Percentiles rank a stretch among this genome's conserved stretches.
phyloP scores from a whole-genome alignment of 495 filamentous ascomycete species.

The Baudoinia panamericana region DNA sequence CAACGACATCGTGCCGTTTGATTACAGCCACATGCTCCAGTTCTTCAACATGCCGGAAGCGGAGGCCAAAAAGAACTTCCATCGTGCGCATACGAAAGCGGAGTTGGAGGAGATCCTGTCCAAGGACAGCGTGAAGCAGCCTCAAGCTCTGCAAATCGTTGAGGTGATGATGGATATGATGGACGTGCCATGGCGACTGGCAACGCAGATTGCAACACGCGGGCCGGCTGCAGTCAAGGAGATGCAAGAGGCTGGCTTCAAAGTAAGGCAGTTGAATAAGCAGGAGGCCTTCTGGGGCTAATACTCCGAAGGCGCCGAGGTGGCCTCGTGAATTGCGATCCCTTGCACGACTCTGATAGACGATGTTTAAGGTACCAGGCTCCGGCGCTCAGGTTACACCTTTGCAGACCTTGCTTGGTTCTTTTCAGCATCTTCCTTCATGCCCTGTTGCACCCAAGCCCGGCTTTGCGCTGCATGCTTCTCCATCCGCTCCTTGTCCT shows the following conservation, averaged over 20 bases:
- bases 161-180: conserved; percentile 29
- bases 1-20: conserved; percentile 30
- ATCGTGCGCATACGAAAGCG: conserved; percentile 23
- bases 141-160: conserved; percentile 23
- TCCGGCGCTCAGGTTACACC: not conserved
- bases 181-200: conserved; percentile 28
- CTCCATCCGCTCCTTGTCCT: conserved; percentile 51
- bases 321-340: no score
- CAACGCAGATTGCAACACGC: conserved; percentile 20
- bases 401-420: conserved; percentile 10
- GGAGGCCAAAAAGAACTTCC: conserved; percentile 21
- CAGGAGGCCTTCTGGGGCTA: not conserved
- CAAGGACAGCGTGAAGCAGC: conserved; percentile 16
- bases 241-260: conserved; percentile 28
- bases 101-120: conserved; percentile 26
- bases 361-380: no score
- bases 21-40: conserved; percentile 27
- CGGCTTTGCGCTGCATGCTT: conserved; percentile 41
- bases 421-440: conserved; percentile 47
- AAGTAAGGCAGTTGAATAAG: conserved; percentile 13
- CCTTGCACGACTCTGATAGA: no score
- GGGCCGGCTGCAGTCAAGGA: conserved; percentile 23
- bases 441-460: conserved; percentile 44
- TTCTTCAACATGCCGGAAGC: conserved; percentile 25
- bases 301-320: no score